Base-by-base conservation (phyloP, 2,329 filamentous ascomycete species). In the Tricladium varicosporioides region DNA sequence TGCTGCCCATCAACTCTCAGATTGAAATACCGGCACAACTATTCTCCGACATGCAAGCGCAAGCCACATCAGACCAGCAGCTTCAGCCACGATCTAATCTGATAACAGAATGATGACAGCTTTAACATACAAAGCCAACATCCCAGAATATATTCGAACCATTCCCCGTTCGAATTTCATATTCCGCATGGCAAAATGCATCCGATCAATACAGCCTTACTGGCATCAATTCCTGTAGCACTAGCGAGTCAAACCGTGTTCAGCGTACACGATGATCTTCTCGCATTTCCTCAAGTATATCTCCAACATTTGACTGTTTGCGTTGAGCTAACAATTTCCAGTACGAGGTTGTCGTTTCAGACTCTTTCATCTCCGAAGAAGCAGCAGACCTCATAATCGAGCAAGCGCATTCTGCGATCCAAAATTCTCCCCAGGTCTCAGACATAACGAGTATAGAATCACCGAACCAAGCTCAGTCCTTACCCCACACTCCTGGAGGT, bases 261-360 rank as follows among this genome's bases (percentile, higher is more conserved):
- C 76, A 89, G 83, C 70, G 85, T 90, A 14, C 80, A 88, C 63
- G 87, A 90, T 72, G 87, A 91, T 69, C 70, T 91, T 27, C 78
- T 90, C 53, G 87, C 87, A 14, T 89, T 83, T 71, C 87, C 87
- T 15, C 85, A 88, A 75, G 85, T 88, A 76, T 48, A n/a, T 32
- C 16, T 5, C 22, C 31, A 49, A 51, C 40, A 33, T 49, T 15
- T 36, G n/a, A 5, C 15, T 48, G 10, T 14, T 51, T 48, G 44
- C 50, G 46, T 51, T 15, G 14, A 56, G 44, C 63, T 67, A 60
- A 69, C 56, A 60, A 51, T 32, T 36, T 42, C 48, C 69, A 90
- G 82, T 90, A 85, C 69, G 80, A 87, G 69, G 76, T 91, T 46
- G 69, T 80, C 44, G 87, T 87, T 69, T 80, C 83, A 4, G 78